These are phyloP conservation scores for Lycium ferocissimum DNA, from an alignment of 257 asterid species.

Conservation along the genomic window DNA sequence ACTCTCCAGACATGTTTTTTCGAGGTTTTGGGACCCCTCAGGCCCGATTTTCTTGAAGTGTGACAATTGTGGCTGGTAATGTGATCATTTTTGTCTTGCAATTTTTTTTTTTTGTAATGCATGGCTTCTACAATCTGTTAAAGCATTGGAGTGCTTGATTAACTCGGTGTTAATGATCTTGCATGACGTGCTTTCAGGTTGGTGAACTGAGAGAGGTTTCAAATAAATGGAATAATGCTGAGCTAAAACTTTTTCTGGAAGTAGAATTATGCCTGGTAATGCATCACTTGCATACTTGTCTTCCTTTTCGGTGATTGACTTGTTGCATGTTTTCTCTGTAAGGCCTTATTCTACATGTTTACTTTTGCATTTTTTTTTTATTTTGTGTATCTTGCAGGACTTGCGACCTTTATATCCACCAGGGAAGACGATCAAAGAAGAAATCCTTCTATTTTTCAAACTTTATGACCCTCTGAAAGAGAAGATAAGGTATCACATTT, in stretches of 20 bases:
- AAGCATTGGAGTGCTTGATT: background rate
- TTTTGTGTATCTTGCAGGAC: no score
- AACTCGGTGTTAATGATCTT: slow-evolving; percentile 26
- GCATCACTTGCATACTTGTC: no score
- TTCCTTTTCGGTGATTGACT: no score
- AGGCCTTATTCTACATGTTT: slow-evolving; percentile 10
- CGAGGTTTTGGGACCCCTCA: background rate
- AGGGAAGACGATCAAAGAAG: slow-evolving; percentile 64
- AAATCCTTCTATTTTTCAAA: slow-evolving; percentile 74
- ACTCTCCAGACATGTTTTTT: background rate
- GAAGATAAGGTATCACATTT: slow-evolving; percentile 53
- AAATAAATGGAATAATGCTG: no score
- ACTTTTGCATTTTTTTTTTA: background rate
- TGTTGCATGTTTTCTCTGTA: slow-evolving; percentile 16
- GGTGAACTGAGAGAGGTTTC: no score
- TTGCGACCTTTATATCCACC: slow-evolving; percentile 43
- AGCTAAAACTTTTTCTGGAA: no score
- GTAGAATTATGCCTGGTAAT: no score
- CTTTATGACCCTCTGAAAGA: slow-evolving; percentile 71
- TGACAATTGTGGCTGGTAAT: no score
- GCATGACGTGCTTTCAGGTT: background rate
- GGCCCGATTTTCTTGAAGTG: no score
- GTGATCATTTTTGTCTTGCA: no score
- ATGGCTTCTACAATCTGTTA: slow-evolving; percentile 2
- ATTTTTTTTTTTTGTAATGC: no score